Percentiles rank a stretch among this genome's conserved stretches.
phyloP scores from a whole-genome alignment of 768 basidiomycete genomes.

The Solioccasus polychromus region DNA sequence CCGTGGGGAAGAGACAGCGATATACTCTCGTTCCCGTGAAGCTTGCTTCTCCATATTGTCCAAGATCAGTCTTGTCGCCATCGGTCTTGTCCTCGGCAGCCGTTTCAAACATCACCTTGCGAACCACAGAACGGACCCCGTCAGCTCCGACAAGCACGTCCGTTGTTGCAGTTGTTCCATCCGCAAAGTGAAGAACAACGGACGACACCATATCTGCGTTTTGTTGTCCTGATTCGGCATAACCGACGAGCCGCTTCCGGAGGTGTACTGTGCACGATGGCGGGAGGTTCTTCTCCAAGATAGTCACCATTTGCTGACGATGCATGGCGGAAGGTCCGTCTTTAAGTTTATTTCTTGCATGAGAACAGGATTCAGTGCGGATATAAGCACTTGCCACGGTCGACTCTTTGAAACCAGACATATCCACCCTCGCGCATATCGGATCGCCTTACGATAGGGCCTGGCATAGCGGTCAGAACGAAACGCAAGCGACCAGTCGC shows the following conservation, averaged over 20 bases:
- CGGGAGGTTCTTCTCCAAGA: slow-evolving; percentile 19
- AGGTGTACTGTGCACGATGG: slow-evolving; percentile 15
- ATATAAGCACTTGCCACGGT: slow-evolving; percentile 17
- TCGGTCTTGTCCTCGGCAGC: slow-evolving; percentile 3
- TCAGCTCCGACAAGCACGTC: slow-evolving; percentile 48
- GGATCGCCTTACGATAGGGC: not conserved
- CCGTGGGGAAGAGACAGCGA: slow-evolving; percentile 35
- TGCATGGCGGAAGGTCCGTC: slow-evolving; percentile 15
- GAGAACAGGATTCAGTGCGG: not conserved
- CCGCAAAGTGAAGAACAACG: slow-evolving; percentile 11
- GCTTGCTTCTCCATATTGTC: slow-evolving; percentile 23
- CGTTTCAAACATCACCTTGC: slow-evolving; percentile 21
- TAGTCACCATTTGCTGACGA: slow-evolving; percentile 20
- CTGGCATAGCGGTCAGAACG: slow-evolving; percentile 15
- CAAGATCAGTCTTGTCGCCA: not conserved
- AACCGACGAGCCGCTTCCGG: slow-evolving; percentile 21
- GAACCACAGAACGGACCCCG: slow-evolving; percentile 36
- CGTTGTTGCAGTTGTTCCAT: slow-evolving; percentile 25
- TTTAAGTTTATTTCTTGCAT: not conserved
- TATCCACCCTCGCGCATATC: slow-evolving; percentile 34
- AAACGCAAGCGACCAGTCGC: not conserved
- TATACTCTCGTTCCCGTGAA: slow-evolving; percentile 44
- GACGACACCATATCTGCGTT: slow-evolving; percentile 20
- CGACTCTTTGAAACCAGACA: slow-evolving; percentile 23
- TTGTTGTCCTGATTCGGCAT: slow-evolving; percentile 7